A percentile compares a stretch with the other conserved stretches of the same genome.
These are phyloP conservation scores for Taiwanofungus camphoratus DNA, from an alignment of 1,284 basidiomycete genomes.

Conservation along the genomic window DNA sequence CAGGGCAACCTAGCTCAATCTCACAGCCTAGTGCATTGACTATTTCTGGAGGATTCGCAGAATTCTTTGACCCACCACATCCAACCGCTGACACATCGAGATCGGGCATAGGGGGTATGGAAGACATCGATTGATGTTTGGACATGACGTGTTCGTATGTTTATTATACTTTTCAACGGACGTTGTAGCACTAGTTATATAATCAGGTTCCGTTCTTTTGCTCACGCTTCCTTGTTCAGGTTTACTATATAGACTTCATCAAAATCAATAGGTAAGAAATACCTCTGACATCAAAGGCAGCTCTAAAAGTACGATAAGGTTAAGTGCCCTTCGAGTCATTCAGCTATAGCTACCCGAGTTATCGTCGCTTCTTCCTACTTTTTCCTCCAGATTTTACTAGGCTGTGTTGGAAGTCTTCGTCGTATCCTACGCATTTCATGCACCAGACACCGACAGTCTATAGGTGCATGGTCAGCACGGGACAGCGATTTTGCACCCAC, in stretches of 20 bases:
- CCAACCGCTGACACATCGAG: neutral
- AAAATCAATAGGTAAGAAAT: too few relatives aligned
- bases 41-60: conserved; percentile 1
- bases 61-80: neutral
- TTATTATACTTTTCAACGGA: too few relatives aligned
- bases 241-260: too few relatives aligned
- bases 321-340: neutral
- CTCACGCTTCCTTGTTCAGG: too few relatives aligned
- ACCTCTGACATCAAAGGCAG: too few relatives aligned
- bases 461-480: neutral
- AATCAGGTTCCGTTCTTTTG: too few relatives aligned
- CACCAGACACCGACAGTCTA: conserved; percentile 23
- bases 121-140: conserved; percentile 18
- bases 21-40: neutral
- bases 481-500: too few relatives aligned
- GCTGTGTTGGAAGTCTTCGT: conserved; percentile 23
- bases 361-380: neutral
- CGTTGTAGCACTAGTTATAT: conserved; percentile 7
- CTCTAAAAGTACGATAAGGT: too few relatives aligned
- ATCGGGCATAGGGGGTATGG: conserved; percentile 15
- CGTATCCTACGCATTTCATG: conserved; percentile 28
- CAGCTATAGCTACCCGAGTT: too few relatives aligned
- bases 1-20: neutral
- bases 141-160: neutral
- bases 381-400: neutral